phyloP scores from a whole-genome alignment of 2,329 filamentous ascomycete species.

The Raffaelea albimanens region DNA sequence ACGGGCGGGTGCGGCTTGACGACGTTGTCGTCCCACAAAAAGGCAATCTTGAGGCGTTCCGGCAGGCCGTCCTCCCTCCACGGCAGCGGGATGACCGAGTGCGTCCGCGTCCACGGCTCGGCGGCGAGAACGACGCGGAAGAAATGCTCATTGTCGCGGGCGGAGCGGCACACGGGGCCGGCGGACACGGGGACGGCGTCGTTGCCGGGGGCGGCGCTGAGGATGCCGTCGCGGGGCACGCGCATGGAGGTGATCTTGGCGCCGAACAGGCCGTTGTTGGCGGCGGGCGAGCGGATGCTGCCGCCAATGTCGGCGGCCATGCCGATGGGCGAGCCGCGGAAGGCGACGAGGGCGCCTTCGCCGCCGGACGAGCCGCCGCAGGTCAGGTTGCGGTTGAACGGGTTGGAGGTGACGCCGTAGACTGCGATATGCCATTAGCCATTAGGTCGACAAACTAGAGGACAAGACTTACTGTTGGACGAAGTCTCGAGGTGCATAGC shows the following conservation, averaged over 20 bases:
- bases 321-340: not conserved
- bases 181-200: not conserved
- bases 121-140: not conserved
- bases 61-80: not conserved
- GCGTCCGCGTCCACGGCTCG: not conserved
- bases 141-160: not conserved
- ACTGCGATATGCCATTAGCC: not conserved
- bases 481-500: not conserved
- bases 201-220: not conserved
- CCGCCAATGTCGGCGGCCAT: conserved; percentile 1
- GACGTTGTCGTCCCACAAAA: not conserved
- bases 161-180: not conserved
- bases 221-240: not conserved
- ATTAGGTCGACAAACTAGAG: not conserved
- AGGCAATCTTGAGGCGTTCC: not conserved
- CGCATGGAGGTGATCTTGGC: not conserved
- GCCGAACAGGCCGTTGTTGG: conserved; percentile 1
- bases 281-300: not conserved
- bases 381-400: not conserved
- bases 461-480: not conserved
- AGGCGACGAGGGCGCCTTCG: conserved; percentile 1
- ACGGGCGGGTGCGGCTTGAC: not conserved
- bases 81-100: not conserved
- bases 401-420: conserved; percentile 1
- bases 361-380: conserved; percentile 1